Percentiles rank a stretch among this genome's conserved stretches.
These are phyloP conservation scores for Jackrogersella minutella DNA, from an alignment of 495 filamentous ascomycete genomes.

Conservation along the genomic window DNA sequence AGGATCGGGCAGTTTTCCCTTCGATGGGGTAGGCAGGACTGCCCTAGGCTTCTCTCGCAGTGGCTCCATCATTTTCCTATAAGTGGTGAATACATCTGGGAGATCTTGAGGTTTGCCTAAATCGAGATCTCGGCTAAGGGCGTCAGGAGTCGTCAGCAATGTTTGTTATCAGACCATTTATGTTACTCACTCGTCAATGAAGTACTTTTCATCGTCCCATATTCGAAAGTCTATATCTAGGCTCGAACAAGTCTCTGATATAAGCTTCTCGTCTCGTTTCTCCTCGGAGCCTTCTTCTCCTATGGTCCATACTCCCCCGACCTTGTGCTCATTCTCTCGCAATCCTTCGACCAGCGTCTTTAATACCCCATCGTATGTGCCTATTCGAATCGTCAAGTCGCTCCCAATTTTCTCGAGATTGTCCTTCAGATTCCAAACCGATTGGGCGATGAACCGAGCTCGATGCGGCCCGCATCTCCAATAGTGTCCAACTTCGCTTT, in stretches of 20 bases:
- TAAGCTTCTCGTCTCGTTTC: slow-evolving; percentile 63
- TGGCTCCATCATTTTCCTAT: slow-evolving; percentile 71
- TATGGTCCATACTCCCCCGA: slow-evolving; percentile 74
- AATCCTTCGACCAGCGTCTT: slow-evolving; percentile 58
- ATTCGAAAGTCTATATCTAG: slow-evolving; percentile 63
- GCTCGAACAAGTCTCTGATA: slow-evolving; percentile 56
- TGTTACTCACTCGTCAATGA: slow-evolving; percentile 71
- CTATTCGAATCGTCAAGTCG: slow-evolving; percentile 70
- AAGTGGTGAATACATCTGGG: slow-evolving; percentile 73
- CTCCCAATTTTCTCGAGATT: slow-evolving; percentile 62
- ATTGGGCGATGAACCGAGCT: slow-evolving; percentile 71
- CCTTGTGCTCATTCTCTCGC: slow-evolving; percentile 48
- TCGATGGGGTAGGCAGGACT: slow-evolving; percentile 53
- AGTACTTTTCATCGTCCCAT: slow-evolving; percentile 76
- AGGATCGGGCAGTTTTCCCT: slow-evolving; percentile 59
- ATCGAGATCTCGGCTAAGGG: slow-evolving; percentile 63
- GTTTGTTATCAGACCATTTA: neutral
- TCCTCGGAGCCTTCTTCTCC: slow-evolving; percentile 71
- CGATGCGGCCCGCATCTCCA: slow-evolving; percentile 75
- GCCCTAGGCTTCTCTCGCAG: slow-evolving; percentile 65
- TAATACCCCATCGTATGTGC: slow-evolving; percentile 62
- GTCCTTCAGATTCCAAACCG: slow-evolving; percentile 71
- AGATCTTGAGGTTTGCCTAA: slow-evolving; percentile 58
- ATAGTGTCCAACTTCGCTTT: slow-evolving; percentile 63
- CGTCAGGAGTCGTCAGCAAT: neutral